Conservation (phyloP, 352 stramenopile species). For the Lagenidium sp. region DNA sequence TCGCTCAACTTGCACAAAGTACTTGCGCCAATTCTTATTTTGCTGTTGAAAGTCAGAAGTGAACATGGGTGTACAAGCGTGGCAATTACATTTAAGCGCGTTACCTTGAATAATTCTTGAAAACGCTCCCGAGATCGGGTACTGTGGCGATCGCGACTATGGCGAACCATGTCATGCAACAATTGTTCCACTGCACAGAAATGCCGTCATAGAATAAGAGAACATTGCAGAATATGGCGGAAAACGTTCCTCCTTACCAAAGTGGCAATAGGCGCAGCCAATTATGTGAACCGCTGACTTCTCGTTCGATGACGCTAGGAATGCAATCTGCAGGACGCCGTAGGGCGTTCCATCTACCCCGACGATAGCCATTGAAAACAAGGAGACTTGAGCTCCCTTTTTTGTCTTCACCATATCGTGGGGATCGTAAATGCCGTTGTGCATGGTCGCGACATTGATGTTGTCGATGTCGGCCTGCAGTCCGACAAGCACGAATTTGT, state of each 20-base stretch:
- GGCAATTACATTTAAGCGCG: too few relatives aligned
- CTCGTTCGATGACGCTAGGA: too few relatives aligned
- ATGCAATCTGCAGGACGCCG: conserved; percentile 43
- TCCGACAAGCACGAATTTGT: conserved; percentile 34
- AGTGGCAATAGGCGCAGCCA: conserved; percentile 30
- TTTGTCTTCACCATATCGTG: too few relatives aligned
- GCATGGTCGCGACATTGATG: too few relatives aligned
- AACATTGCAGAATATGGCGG: neutral
- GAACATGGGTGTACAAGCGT: neutral
- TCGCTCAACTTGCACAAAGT: conserved; percentile 45
- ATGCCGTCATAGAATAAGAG: neutral
- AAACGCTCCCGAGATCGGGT: conserved; percentile 38
- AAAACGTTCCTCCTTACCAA: conserved; percentile 15
- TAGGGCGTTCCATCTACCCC: conserved; percentile 37
- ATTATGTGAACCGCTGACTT: conserved; percentile 15
- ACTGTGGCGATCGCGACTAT: conserved; percentile 36
- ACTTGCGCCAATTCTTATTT: conserved; percentile 68
- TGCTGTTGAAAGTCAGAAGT: conserved; percentile 17
- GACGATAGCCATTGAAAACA: conserved; percentile 37
- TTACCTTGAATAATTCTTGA: conserved; percentile 49
- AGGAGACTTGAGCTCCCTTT: too few relatives aligned
- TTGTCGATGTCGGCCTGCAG: too few relatives aligned
- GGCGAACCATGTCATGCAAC: conserved; percentile 46
- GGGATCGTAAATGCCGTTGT: too few relatives aligned
- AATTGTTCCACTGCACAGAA: conserved; percentile 65